Evolutionary conservation across 345 rosid species (phyloP), one percentile per base, ranked within the genome.

Genomic region (Brassica nigra): DNA sequence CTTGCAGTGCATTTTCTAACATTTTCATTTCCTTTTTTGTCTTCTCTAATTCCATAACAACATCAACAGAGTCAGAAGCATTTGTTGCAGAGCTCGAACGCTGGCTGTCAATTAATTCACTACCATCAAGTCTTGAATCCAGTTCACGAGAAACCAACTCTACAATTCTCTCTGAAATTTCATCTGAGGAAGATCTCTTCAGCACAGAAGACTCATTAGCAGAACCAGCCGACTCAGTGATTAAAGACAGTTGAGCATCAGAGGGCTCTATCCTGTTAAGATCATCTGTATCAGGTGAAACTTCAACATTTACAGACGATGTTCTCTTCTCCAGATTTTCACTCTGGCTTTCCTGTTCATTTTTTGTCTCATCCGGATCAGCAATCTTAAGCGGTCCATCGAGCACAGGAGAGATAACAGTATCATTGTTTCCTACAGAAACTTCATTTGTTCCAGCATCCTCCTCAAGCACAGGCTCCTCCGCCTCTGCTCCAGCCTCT

Each of bases 1-100:
- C 97, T 83, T 89, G 97, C 82, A 96, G 80, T 70, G 99, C 99
- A 47, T 89, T 81, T 87, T 96, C 99, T 89, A 96, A 90, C 95
- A 92, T 89, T 82, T 92, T 89, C 90, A 92, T 86, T 83, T 96
- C 98, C 83, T 68, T 89, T 86, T 88, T 96, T 68, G 90, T 80
- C 81, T 85, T 96, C 86, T 87, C 97, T 78, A 96, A 69, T 83
- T 96, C 97, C 68, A 75, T 79, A 68, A 70, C 36, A 44, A 86
- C 73, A 79, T 82, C 89, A 47, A 75, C 54, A 42, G 88, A 73
- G 79, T 80, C 87, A 39, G 89, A 76, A 58, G 71, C 76, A 74
- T 78, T 83, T 75, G 85, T 75, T 64, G 68, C 91, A 39, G 87
- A 80, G 81, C 88, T 87, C 80, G 83, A 58, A 71, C 52, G 59